Base-by-base conservation (phyloP, 192 early-diverging fungal genomes). In the Coemansia guatemalensis region DNA sequence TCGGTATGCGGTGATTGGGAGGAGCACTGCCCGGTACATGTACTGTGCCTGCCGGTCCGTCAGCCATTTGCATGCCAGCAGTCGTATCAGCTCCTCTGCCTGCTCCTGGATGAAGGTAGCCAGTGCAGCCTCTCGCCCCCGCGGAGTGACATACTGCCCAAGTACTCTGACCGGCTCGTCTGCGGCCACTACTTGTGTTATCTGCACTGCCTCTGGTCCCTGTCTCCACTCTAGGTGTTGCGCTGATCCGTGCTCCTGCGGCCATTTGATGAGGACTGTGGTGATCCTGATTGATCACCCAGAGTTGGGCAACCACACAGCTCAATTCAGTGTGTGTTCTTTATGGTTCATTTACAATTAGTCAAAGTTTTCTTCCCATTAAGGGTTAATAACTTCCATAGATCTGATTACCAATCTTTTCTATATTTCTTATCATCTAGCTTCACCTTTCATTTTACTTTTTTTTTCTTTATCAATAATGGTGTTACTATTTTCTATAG, bases 41-140 rank as follows among this genome's bases (percentile, higher is more conserved):
- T 57, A 57, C 56, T 57, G 56, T 4, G 33, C 35, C 22, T 57
- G 56, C 8, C 56, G 33, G 22, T 57, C 33, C 0, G 56, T 57
- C 33, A 57, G 30, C 56, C 56, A 57, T 23, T 35, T 57, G 30
- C 17, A 22, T 11, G 20, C 39, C 2, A 57, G n/a, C 7, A 12
- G n/a, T 1, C 5, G 20, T 5, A n/a, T 35, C 56, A 57, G 1
- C 4, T 30, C 9, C 35, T 41, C 20, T 1, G 56, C 5, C 14
- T 30, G 20, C 21, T 35, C 35, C n/a, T 27, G 23, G 1, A 57
- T n/a, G 39, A 44, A 57, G 4, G n/a, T 5, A 3, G 5, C 30
- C 56, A 57, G 0, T 4, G 12, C 14, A 30, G 14, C 20, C 20
- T 8, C 11, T 3, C 35, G 33, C 5, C 56, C 56, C 1, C 22